Percentiles rank a stretch among this genome's conserved stretches.
Conservation (phyloP, 805 yeast species). For the Suhomyces sp. region DNA sequence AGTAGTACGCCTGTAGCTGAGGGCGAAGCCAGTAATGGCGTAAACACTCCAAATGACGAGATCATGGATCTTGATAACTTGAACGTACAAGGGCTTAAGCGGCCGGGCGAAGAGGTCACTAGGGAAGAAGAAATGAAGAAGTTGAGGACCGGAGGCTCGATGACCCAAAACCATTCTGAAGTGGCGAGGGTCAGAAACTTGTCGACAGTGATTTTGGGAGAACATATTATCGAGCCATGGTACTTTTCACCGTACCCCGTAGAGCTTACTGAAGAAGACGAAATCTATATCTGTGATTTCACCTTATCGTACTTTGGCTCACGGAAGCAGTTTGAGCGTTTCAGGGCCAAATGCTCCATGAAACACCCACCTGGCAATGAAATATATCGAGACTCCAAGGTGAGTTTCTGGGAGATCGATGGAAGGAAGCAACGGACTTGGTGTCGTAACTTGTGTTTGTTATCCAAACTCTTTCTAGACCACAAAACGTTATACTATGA, state of each 20-base stretch:
- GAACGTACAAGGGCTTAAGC: slow-evolving; percentile 75
- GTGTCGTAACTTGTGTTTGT: slow-evolving; percentile 91
- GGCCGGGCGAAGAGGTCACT: slow-evolving; percentile 68
- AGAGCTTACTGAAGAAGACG: slow-evolving; percentile 90
- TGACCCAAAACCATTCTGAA: slow-evolving; percentile 86
- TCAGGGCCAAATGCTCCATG: slow-evolving; percentile 80
- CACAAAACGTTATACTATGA: slow-evolving; percentile 96
- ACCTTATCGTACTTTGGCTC: slow-evolving; percentile 87
- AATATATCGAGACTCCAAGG: slow-evolving; percentile 87
- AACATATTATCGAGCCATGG: slow-evolving; percentile 96
- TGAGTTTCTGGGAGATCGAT: slow-evolving; percentile 95
- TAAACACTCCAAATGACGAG: slow-evolving; percentile 46
- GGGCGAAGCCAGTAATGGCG: slow-evolving; percentile 17
- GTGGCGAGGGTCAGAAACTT: slow-evolving; percentile 89
- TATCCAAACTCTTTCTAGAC: slow-evolving; percentile 88
- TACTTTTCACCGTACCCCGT: slow-evolving; percentile 96
- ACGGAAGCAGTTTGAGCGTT: slow-evolving; percentile 86
- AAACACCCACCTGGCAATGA: slow-evolving; percentile 99
- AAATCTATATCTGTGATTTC: slow-evolving; percentile 86
- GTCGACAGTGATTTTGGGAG: slow-evolving; percentile 76
- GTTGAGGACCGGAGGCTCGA: slow-evolving; percentile 91
- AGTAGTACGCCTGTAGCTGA: slow-evolving; percentile 24
- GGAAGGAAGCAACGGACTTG: slow-evolving; percentile 95
- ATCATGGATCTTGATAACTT: slow-evolving; percentile 81
- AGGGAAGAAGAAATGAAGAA: slow-evolving; percentile 92